Evolutionary conservation across 1,139 yeast species (phyloP).

Genomic region (Torulaspora pretoriensis): DNA sequence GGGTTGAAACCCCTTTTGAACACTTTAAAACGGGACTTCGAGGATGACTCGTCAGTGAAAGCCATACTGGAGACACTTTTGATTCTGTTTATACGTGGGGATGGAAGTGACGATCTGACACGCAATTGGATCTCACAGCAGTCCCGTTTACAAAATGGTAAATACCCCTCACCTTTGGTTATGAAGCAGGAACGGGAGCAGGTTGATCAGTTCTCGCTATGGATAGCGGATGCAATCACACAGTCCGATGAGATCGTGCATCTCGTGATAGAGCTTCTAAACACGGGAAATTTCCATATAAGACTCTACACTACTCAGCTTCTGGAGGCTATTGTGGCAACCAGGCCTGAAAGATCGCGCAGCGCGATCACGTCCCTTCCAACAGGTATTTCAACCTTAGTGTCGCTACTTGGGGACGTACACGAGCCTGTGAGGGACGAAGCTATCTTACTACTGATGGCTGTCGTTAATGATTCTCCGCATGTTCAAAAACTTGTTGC

Average conservation of each 20-base stretch:
- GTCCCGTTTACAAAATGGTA: conserved; percentile 73
- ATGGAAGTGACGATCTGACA: conserved; percentile 50
- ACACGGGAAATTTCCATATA: conserved; percentile 66
- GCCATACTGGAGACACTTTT: conserved; percentile 83
- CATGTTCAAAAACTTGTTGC: conserved; percentile 92
- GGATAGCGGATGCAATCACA: conserved; percentile 94
- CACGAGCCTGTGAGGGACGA: conserved; percentile 92
- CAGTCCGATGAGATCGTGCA: conserved; percentile 60
- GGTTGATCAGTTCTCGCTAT: conserved; percentile 81
- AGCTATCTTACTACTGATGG: conserved; percentile 75
- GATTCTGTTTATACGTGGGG: conserved; percentile 70
- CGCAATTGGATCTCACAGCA: conserved; percentile 68
- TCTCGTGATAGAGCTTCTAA: conserved; percentile 53
- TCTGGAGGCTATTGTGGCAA: conserved; percentile 74
- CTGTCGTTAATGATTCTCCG: conserved; percentile 73
- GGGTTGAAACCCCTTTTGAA: conserved; percentile 74
- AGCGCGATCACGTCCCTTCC: conserved; percentile 72
- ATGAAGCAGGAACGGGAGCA: conserved; percentile 48
- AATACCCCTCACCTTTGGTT: conserved; percentile 75
- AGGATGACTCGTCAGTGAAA: conserved; percentile 68
- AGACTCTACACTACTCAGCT: conserved; percentile 78
- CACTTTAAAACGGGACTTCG: conserved; percentile 61
- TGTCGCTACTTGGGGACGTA: conserved; percentile 60
- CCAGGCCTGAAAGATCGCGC: conserved; percentile 71
- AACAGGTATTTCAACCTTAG: conserved; percentile 73